phyloP scores from a whole-genome alignment of 2,329 filamentous ascomycete genomes.

The Aspergillus bombycis region DNA sequence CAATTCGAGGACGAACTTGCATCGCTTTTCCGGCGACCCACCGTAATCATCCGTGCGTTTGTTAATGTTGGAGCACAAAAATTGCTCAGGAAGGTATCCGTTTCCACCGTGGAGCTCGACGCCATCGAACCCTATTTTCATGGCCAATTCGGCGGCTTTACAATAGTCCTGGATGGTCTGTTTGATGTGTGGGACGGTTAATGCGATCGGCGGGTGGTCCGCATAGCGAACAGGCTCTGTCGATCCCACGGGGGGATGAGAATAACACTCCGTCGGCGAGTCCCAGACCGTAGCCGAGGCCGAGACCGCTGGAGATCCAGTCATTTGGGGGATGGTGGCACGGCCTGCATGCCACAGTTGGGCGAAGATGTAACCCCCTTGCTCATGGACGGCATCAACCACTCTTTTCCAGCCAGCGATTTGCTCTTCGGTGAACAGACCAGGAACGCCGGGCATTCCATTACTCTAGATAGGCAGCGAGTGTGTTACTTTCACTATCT shows the following conservation, averaged over 20 bases:
- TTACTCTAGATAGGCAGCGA: constrained; percentile 32
- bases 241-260: constrained; percentile 42
- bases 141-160: constrained; percentile 51
- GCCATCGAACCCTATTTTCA: constrained; percentile 59
- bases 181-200: constrained; percentile 52
- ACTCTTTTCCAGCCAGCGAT: constrained; percentile 55
- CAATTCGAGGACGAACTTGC: constrained; percentile 60
- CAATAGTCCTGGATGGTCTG: constrained; percentile 50
- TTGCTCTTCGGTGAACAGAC: constrained; percentile 44
- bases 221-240: constrained; percentile 42
- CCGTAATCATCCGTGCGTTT: constrained; percentile 55
- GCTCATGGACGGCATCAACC: constrained; percentile 54
- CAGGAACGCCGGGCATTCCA: constrained; percentile 42
- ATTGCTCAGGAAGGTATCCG: constrained; percentile 58
- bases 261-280: constrained; percentile 47
- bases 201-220: constrained; percentile 48
- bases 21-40: constrained; percentile 55
- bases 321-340: constrained; percentile 47
- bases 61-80: constrained; percentile 55
- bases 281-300: constrained; percentile 52
- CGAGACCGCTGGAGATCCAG: constrained; percentile 41
- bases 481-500: neutral
- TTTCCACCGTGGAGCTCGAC: constrained; percentile 56
- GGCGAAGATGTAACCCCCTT: constrained; percentile 52
- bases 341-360: constrained; percentile 53